These are phyloP conservation scores for Diaporthe aspalathi DNA, from an alignment of 2,329 filamentous ascomycete genomes.

Conservation along the genomic window DNA sequence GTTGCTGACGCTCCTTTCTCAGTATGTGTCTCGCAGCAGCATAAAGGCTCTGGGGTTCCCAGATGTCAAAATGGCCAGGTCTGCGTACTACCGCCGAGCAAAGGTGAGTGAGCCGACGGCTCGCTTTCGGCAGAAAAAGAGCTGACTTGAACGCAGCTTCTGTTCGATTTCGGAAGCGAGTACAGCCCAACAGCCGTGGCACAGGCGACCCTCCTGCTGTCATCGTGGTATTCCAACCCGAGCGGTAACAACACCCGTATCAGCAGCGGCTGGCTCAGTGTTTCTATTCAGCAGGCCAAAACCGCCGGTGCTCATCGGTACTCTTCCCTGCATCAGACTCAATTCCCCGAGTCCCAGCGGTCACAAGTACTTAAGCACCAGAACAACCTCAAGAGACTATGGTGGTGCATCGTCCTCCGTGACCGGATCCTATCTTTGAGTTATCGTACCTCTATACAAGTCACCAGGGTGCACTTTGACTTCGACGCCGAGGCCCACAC, in stretches of 20 bases:
- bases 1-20: background rate
- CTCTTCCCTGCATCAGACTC: constrained; percentile 39
- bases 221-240: constrained; percentile 53
- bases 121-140: background rate
- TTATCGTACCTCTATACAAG: constrained; percentile 49
- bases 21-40: constrained; percentile 54
- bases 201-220: constrained; percentile 57
- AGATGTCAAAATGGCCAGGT: constrained; percentile 56
- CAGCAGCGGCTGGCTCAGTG: constrained; percentile 58
- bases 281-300: constrained; percentile 62
- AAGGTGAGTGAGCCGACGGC: constrained; percentile 47
- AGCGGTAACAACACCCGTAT: constrained; percentile 44
- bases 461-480: constrained; percentile 47
- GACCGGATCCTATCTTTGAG: constrained; percentile 51
- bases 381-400: constrained; percentile 49
- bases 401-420: constrained; percentile 53
- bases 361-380: constrained; percentile 17
- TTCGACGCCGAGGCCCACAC: constrained; percentile 46
- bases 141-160: constrained; percentile 45
- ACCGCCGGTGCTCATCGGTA: constrained; percentile 58
- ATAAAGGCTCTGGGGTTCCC: constrained; percentile 56
- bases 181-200: constrained; percentile 54
- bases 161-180: constrained; percentile 59
- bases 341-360: constrained; percentile 47
- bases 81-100: constrained; percentile 56